Evolutionary conservation across 2,329 filamentous ascomycete genomes (phyloP).

Genomic region (Didymella pomorum): DNA sequence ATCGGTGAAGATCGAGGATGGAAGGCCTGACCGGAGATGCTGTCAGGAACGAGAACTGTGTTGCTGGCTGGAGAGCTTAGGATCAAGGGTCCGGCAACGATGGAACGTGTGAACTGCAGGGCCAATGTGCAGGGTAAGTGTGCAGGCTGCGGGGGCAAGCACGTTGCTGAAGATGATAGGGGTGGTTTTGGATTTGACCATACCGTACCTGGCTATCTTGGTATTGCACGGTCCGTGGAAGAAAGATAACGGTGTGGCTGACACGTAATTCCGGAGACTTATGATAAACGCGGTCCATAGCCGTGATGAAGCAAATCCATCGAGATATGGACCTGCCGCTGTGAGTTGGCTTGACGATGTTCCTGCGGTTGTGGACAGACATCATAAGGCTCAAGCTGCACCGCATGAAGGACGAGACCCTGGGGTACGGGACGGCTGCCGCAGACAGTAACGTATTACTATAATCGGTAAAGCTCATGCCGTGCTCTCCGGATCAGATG

Average conservation of each 20-base stretch:
- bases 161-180: constrained; percentile 9
- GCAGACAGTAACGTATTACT: background rate
- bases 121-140: background rate
- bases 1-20: background rate
- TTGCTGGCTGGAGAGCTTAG: background rate
- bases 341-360: constrained; percentile 1
- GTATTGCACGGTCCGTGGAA: constrained; percentile 13
- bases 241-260: constrained; percentile 30
- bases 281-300: constrained; percentile 9
- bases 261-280: constrained; percentile 28
- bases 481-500: background rate
- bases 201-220: constrained; percentile 13
- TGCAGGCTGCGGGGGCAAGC: constrained; percentile 10
- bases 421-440: background rate
- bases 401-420: background rate
- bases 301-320: constrained; percentile 1
- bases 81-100: background rate
- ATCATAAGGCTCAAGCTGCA: constrained; percentile 2
- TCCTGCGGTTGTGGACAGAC: constrained; percentile 1
- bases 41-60: background rate
- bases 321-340: constrained; percentile 5
- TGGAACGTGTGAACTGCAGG: constrained; percentile 9
- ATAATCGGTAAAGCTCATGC: background rate
- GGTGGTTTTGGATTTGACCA: constrained; percentile 11
- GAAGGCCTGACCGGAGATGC: constrained; percentile 4